Evolutionary conservation across 306 rosid species (phyloP), one percentile per base, ranked within the genome.

Genomic region (Trifolium repens): DNA sequence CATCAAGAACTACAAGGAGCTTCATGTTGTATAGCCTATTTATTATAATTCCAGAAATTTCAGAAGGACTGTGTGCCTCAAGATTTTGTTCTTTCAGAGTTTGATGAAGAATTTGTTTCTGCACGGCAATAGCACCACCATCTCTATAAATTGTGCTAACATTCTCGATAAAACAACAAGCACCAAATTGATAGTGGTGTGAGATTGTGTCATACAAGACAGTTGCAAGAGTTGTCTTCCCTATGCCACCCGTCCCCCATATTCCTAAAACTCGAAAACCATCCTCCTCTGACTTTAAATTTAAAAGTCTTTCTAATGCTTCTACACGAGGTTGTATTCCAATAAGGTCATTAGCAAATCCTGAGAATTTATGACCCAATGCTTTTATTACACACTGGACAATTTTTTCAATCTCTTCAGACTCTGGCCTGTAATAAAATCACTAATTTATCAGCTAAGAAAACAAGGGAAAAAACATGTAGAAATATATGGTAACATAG

Each of bases 141-240:
- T 27, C 54, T 42, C 0, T 24, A 15, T 50, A 65, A 64, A 53
- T 34, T 43, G 4, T 43, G 32, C 68, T 43, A 1, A 55, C 30
- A 0, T 26, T 15, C 57, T 40, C 57, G 10, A 72, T 72, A n/a
- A 72, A 72, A 26, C 77, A 72, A 1, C n/a, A 26, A 42, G 60
- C 74, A 1, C 44, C 50, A 43, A 76, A 76, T 12, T 58, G 67
- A 26, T 72, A 19, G 19, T 49, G 8, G 14, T 14, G 17, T 8
- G 75, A 71, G 50, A 71, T 71, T 53, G 9, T 69, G 1, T 69
- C 46, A 49, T 32, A 69, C 61, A 69, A 69, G 22, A 12, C 52
- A 6, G 37, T 54, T 5, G 65, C 79, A 8, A 17, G 79, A 52
- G 73, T 75, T 4, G 79, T 49, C 61, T 75, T 75, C 11, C 80